Percentiles rank a stretch among this genome's conserved stretches.
phyloP scores from a whole-genome alignment of 768 basidiomycete genomes.

The Pholiota microspora region DNA sequence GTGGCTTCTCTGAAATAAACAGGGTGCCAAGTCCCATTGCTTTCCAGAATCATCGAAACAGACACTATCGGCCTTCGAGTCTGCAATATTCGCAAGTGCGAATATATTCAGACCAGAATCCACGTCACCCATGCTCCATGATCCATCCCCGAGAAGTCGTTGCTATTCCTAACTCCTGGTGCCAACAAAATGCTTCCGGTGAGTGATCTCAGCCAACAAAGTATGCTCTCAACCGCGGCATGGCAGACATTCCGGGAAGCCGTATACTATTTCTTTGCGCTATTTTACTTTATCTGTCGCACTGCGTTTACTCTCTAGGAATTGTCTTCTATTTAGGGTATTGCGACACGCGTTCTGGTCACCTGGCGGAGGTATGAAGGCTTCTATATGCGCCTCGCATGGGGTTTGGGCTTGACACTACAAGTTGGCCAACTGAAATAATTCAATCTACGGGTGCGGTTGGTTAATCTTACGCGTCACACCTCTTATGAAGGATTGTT shows the following conservation, averaged over 20 bases:
- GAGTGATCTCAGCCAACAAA: not conserved
- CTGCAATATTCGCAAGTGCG: not conserved
- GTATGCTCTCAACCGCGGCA: not conserved
- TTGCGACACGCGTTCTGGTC: conserved; percentile 6
- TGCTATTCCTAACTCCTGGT: not conserved
- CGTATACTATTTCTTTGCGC: not conserved
- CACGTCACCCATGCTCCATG: conserved; percentile 3
- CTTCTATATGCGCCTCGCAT: not conserved
- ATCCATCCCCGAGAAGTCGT: not conserved
- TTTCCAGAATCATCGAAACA: too few species aligned
- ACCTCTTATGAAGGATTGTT: conserved; percentile 22
- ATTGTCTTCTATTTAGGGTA: conserved; percentile 3
- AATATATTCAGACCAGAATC: not conserved
- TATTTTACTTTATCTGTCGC: not conserved
- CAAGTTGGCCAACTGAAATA: not conserved
- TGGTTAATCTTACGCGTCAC: conserved; percentile 4
- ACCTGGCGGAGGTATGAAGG: not conserved
- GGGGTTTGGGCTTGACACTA: not conserved
- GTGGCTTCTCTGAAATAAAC: not conserved
- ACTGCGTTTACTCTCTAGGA: not conserved
- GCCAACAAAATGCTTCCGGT: not conserved
- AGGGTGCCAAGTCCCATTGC: not conserved
- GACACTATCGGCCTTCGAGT: not conserved
- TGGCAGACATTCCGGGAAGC: not conserved
- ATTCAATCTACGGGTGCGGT: not conserved